Percentiles rank a stretch among this genome's conserved stretches.
Conservation (phyloP, 495 filamentous ascomycete genomes). For the Penicillium longicatenatum region DNA sequence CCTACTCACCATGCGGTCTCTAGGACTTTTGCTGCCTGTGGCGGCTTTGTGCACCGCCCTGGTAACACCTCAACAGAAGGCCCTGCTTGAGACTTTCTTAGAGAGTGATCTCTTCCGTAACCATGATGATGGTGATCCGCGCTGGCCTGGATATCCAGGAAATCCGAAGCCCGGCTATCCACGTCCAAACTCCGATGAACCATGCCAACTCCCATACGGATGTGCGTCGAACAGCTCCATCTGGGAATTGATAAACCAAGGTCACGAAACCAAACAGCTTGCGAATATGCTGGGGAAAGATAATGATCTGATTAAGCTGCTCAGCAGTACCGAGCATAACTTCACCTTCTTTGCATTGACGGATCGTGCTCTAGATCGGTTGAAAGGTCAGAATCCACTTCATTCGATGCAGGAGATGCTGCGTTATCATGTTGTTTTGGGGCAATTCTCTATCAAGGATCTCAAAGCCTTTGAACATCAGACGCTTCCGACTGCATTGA, state of each 20-base stretch:
- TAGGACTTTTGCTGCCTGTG: not conserved
- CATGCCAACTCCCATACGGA: constrained; percentile 30
- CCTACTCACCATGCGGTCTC: not conserved
- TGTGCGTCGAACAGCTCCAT: constrained; percentile 61
- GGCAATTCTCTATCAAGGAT: constrained; percentile 41
- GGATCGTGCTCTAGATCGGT: constrained; percentile 70
- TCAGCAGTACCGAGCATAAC: constrained; percentile 71
- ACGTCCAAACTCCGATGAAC: not conserved
- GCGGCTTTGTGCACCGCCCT: not conserved
- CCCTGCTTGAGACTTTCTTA: too few species aligned
- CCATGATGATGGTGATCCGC: too few species aligned
- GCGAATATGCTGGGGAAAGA: constrained; percentile 70
- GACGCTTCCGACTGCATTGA: constrained; percentile 70
- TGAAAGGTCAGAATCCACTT: constrained; percentile 49
- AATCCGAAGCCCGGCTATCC: not conserved
- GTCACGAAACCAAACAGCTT: constrained; percentile 75
- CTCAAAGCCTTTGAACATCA: constrained; percentile 38
- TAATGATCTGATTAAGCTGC: constrained; percentile 64
- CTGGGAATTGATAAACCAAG: constrained; percentile 72
- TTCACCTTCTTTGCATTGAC: constrained; percentile 80
- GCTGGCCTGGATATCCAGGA: not conserved
- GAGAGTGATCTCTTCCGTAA: too few species aligned
- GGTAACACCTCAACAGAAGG: not conserved
- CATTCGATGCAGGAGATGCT: constrained; percentile 62
- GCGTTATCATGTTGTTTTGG: constrained; percentile 72